Base-by-base conservation (phyloP, 2,329 filamentous ascomycete species). In the Hymenoscyphus fructigenus region DNA sequence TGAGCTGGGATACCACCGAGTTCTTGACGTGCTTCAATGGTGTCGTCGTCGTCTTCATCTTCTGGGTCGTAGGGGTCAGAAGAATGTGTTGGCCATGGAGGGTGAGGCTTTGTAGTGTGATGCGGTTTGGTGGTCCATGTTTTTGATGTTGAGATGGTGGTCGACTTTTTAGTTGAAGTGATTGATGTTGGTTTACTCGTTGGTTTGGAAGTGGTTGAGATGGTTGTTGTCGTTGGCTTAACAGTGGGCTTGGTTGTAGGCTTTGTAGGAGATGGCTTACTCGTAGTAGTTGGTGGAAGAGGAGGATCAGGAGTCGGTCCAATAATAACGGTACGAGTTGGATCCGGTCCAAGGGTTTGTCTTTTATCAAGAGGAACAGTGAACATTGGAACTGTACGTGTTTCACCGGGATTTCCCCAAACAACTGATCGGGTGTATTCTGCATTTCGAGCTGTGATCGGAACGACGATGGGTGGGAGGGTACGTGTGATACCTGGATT, bases 321-420 rank as follows among this genome's bases (percentile, higher is more conserved):
- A 53, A 53, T 23, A 53, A 57, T 57, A 6, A 59, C 44, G 26
- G 59, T 57, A 50, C 41, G 50, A 20, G 59, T 29, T 38, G 62
- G 61, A n/a, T 28, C 41, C 20, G 36, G 36, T 10, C 61, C 62
- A 9, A 64, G 34, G 28, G 20, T 47, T 55, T 66, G 62, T 26
- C 63, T 57, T 20, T 64, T 63, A 1, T 56, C 44, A 29, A 60
- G 15, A 1, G 62, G 62, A 7, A 64, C 62, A 6, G 62, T 61
- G 17, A 61, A 20, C 6, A 61, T 17, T 14, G 60, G 34, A 9
- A 41, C 60, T 14, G 50, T 23, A 17, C 44, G 44, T 26, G 47
- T 61, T 14, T 47, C 38, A 28, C 23, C 47, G 4, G 60, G n/a
- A 23, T 32, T 20, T 4, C 29, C 23, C 47, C 44, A 61, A 12